Evolutionary conservation across 306 rosid genomes (phyloP).

Genomic region (Chamaecrista fasciculata): DNA sequence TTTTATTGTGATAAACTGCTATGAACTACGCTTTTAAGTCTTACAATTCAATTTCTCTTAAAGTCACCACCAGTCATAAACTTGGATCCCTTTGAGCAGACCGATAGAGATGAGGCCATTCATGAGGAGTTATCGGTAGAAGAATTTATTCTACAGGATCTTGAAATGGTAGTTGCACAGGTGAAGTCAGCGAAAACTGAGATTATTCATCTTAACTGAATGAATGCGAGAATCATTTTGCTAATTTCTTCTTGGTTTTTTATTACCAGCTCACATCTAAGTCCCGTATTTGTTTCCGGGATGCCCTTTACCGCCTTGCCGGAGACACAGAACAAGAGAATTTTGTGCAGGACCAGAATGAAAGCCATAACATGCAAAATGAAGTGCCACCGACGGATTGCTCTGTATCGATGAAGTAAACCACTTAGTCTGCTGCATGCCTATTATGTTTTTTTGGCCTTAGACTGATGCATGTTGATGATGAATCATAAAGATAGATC

Average conservation of each 20-base stretch:
- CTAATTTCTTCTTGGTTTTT: conserved; percentile 16
- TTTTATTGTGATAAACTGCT: background rate
- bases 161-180: conserved; percentile 51
- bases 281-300: conserved; percentile 57
- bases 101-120: background rate
- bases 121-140: conserved; percentile 36
- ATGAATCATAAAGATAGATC: background rate
- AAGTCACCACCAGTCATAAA: conserved; percentile 9
- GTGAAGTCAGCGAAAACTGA: conserved; percentile 27
- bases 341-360: conserved; percentile 23
- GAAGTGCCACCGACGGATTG: conserved; percentile 10
- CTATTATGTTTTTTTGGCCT: background rate
- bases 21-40: conserved; percentile 1
- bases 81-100: conserved; percentile 32
- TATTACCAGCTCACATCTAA: conserved; percentile 43
- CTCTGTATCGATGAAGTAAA: conserved; percentile 40
- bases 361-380: conserved; percentile 4
- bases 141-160: conserved; percentile 48
- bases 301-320: conserved; percentile 68
- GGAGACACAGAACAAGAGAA: conserved; percentile 34
- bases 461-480: background rate
- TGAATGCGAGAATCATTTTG: background rate
- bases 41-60: conserved; percentile 17
- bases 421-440: background rate
- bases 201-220: background rate